These are phyloP conservation scores for Ceratocystis cubensis DNA, from an alignment of 2,329 filamentous ascomycete genomes.

Conservation along the genomic window DNA sequence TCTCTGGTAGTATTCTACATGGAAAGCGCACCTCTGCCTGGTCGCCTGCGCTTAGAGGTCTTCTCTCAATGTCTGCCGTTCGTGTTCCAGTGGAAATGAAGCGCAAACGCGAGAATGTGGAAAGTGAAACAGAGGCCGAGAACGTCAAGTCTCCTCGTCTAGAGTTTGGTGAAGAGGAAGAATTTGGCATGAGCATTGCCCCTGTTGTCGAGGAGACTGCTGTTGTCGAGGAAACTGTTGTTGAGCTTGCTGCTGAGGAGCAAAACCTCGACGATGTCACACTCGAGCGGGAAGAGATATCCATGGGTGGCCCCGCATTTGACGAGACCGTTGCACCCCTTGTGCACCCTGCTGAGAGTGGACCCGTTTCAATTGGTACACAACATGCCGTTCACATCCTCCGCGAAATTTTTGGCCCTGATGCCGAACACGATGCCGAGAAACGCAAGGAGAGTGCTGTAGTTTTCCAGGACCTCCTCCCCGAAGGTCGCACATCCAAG, in stretches of 20 bases:
- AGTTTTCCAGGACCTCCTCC: constrained; percentile 82
- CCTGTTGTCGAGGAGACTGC: constrained; percentile 37
- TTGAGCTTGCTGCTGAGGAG: constrained; percentile 52
- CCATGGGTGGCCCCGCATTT: constrained; percentile 44
- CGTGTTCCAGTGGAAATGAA: constrained; percentile 70
- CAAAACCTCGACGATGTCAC: constrained; percentile 38
- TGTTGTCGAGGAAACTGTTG: constrained; percentile 47
- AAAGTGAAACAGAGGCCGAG: constrained; percentile 64
- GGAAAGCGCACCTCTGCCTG: constrained; percentile 66
- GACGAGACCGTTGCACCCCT: constrained; percentile 67
- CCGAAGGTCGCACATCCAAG: constrained; percentile 66
- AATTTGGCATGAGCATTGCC: constrained; percentile 28
- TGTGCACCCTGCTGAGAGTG: constrained; percentile 70
- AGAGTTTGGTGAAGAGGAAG: constrained; percentile 55
- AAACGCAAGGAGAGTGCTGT: constrained; percentile 66
- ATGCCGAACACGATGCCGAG: constrained; percentile 54
- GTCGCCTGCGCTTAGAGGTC: constrained; percentile 85
- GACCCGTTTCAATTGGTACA: constrained; percentile 78
- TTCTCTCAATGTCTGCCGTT: constrained; percentile 76
- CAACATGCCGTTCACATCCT: constrained; percentile 93
- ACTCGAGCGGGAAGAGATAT: constrained; percentile 33
- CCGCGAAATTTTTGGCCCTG: constrained; percentile 70
- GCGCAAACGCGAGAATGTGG: constrained; percentile 81
- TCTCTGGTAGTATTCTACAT: constrained; percentile 75
- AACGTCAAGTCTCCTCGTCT: constrained; percentile 58